A percentile compares a stretch with the other conserved stretches of the same genome.
Conservation (phyloP, 1,139 yeast species). For the Debaryomyces sp. region DNA sequence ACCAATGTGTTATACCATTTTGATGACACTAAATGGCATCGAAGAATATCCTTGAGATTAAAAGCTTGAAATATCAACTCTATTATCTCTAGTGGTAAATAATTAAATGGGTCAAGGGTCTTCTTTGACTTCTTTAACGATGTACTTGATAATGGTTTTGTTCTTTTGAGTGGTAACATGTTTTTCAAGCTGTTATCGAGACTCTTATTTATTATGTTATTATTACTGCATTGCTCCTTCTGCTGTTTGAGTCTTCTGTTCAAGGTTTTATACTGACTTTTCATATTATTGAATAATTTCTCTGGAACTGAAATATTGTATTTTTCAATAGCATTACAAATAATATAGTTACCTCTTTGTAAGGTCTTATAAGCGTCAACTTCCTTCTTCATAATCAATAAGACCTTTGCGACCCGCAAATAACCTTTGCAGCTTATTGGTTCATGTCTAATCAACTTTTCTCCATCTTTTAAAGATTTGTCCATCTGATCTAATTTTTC, state of each 20-base stretch:
- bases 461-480: slow-evolving; percentile 50
- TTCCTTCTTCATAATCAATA: slow-evolving; percentile 29
- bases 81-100: slow-evolving; percentile 35
- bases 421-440: slow-evolving; percentile 65
- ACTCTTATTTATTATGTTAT: slow-evolving; percentile 4
- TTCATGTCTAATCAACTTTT: slow-evolving; percentile 43
- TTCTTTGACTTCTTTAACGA: slow-evolving; percentile 6
- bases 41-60: slow-evolving; percentile 22
- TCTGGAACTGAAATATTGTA: slow-evolving; percentile 28
- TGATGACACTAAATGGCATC: slow-evolving; percentile 35
- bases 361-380: slow-evolving; percentile 46
- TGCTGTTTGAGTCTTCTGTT: slow-evolving; percentile 26
- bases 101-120: slow-evolving; percentile 29
- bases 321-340: slow-evolving; percentile 29
- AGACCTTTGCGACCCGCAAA: slow-evolving; percentile 53
- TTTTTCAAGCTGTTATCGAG: slow-evolving; percentile 14
- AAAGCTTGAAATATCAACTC: slow-evolving; percentile 28
- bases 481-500: slow-evolving; percentile 48
- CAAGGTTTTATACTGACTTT: slow-evolving; percentile 25
- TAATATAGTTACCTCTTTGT: slow-evolving; percentile 42
- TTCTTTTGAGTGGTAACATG: slow-evolving; percentile 21
- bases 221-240: slow-evolving; percentile 1
- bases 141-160: neutral
- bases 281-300: slow-evolving; percentile 28
- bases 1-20: slow-evolving; percentile 34